Base-by-base conservation (phyloP, 2,329 filamentous ascomycete species). In the Allantophomopsis cytisporea region DNA sequence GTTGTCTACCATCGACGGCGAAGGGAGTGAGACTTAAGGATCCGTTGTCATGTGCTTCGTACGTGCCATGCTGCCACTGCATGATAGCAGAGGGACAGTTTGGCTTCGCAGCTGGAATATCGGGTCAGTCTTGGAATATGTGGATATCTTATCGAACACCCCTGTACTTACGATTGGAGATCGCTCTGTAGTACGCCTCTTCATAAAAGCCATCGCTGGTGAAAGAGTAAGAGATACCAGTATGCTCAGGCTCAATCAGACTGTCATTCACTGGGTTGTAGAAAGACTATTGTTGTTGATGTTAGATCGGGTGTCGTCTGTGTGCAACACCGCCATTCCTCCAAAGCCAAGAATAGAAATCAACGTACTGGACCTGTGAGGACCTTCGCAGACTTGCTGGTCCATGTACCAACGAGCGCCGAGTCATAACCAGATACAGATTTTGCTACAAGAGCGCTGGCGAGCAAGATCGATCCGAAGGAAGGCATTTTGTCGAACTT, bases 151-250 rank as follows among this genome's bases (percentile, higher is more conserved):
- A 35, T 20, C 15, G 32, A 13, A 6, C 28, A 36, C 15, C 17
- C 21, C 17, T n/a, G 31, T 28, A 49, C 74, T 56, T 59, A 81
- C 76, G 80, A 54, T 84, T 83, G 36, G 80, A 60, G 50, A 83
- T 59, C 8, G 77, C 77, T 45, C 79, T 68, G 56, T 83, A 85
- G 55, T 79, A 76, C 12, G 80, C 77, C 50, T 76, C 69, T 59
- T 85, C 80, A 52, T 69, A 85, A 56, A 68, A 66, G 16, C 80
- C 80, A 53, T 83, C 73, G 32, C 59, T 63, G 4, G 76, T 78
- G 58, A 85, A 85, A 10, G 80, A 84, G 60, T 83, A 85, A 13
- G 80, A 83, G 46, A 83, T 80, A 17, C 80, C 80, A 0, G 80
- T 73, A 45, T 74, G 64, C 7, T 60, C 62, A 13, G 80, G 80